A percentile compares a stretch with the other conserved stretches of the same genome.
phyloP scores from a whole-genome alignment of 441 rosid genomes.

The Populus hybrid region DNA sequence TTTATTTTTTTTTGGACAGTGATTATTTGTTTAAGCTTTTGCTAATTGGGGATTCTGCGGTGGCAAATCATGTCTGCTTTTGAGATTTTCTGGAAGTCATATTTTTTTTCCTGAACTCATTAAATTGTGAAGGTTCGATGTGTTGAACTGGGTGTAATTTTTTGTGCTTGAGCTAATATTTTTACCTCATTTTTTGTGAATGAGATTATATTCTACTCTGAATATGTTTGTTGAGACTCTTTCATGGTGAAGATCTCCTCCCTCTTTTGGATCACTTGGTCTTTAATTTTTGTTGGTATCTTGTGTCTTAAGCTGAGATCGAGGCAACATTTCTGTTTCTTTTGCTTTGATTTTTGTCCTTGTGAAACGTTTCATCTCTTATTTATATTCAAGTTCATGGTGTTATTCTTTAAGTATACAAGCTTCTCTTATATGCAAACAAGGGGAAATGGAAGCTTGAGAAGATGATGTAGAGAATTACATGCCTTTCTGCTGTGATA shows the following conservation, averaged over 20 bases:
- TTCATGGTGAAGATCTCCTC: neutral
- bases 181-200: neutral
- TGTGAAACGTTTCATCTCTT: neutral
- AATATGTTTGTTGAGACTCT: neutral
- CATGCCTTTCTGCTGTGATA: neutral
- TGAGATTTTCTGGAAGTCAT: slow-evolving; percentile 18
- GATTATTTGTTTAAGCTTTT: slow-evolving; percentile 6
- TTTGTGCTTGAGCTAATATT: neutral
- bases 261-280: neutral
- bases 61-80: slow-evolving; percentile 29
- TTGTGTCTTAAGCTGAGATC: neutral
- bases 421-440: neutral
- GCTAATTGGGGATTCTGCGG: slow-evolving; percentile 27
- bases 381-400: neutral
- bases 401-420: neutral
- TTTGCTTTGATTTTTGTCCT: neutral
- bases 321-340: neutral
- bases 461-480: neutral
- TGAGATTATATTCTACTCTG: neutral
- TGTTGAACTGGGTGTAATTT: neutral
- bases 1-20: neutral
- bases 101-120: neutral
- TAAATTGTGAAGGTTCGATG: neutral
- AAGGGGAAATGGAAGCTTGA: neutral
- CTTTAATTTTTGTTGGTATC: too few species aligned